Evolutionary conservation across 768 basidiomycete species (phyloP).

Genomic region (Royoungia palumana): DNA sequence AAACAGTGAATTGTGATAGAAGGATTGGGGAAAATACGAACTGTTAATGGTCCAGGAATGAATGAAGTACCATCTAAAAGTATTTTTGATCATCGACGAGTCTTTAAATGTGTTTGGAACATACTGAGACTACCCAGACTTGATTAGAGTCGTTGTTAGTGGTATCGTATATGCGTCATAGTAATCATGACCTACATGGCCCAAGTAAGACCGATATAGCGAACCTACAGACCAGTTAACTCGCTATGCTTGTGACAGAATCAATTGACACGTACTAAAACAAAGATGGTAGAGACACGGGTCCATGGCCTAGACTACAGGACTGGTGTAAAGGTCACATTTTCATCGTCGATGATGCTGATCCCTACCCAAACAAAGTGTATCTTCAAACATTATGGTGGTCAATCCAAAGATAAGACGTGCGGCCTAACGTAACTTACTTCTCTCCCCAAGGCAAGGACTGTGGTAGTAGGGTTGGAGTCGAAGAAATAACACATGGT

Average conservation of each 20-base stretch:
- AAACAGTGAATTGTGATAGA: not conserved
- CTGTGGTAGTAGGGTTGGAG: not conserved
- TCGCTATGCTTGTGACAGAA: not conserved
- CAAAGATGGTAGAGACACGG: not conserved
- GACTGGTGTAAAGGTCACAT: too few relatives aligned
- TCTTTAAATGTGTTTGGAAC: not conserved
- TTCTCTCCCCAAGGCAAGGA: constrained; percentile 4
- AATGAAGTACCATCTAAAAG: not conserved
- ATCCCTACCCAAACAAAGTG: constrained; percentile 17
- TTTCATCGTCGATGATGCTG: not conserved
- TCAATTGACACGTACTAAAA: not conserved
- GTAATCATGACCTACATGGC: not conserved
- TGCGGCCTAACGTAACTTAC: not conserved
- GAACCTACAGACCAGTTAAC: not conserved
- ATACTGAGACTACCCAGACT: not conserved
- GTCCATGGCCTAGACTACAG: too few relatives aligned
- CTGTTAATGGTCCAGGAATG: not conserved
- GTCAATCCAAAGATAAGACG: not conserved
- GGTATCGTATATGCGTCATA: too few relatives aligned
- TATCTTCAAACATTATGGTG: constrained; percentile 9
- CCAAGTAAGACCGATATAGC: not conserved
- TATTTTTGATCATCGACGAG: not conserved
- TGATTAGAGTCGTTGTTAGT: not conserved
- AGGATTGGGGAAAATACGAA: not conserved
- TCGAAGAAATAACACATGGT: too few relatives aligned